phyloP scores from a whole-genome alignment of 768 basidiomycete genomes.

The Hypholoma sublateritium region DNA sequence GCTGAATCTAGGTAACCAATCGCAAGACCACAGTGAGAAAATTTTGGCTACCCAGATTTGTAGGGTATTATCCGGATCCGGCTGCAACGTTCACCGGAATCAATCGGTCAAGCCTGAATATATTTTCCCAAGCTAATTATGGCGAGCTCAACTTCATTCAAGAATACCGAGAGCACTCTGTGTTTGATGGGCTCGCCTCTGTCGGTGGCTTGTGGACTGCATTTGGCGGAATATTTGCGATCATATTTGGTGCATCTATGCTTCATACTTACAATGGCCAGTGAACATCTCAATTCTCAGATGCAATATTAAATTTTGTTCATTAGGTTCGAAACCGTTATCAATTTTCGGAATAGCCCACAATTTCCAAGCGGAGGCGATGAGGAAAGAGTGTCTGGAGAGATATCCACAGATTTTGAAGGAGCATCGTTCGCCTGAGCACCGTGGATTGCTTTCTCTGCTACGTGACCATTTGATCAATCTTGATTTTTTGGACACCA shows the following conservation, averaged over 20 bases:
- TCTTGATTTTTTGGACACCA: background rate
- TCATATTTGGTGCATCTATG: slow-evolving; percentile 19
- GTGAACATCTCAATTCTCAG: background rate
- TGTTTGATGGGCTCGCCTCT: slow-evolving; percentile 17
- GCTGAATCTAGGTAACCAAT: background rate
- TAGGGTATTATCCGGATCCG: background rate
- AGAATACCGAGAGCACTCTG: slow-evolving; percentile 19
- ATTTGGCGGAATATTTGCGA: slow-evolving; percentile 17
- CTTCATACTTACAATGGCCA: slow-evolving; percentile 17
- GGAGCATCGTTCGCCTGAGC: background rate
- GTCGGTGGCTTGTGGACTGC: slow-evolving; percentile 24
- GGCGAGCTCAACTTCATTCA: slow-evolving; percentile 8
- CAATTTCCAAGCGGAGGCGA: background rate
- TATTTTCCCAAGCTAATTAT: background rate
- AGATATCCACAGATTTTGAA: background rate
- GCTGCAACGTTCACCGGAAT: background rate
- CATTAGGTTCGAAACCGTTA: background rate
- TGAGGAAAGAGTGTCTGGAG: background rate
- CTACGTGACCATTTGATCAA: background rate
- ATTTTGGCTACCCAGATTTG: background rate
- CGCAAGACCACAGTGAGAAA: background rate
- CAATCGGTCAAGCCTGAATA: background rate
- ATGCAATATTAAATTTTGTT: background rate
- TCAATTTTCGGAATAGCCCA: background rate
- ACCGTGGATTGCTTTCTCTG: background rate